Evolutionary conservation across 192 early-diverging fungal species (phyloP).

Genomic region (Backusella parvicylindrica): DNA sequence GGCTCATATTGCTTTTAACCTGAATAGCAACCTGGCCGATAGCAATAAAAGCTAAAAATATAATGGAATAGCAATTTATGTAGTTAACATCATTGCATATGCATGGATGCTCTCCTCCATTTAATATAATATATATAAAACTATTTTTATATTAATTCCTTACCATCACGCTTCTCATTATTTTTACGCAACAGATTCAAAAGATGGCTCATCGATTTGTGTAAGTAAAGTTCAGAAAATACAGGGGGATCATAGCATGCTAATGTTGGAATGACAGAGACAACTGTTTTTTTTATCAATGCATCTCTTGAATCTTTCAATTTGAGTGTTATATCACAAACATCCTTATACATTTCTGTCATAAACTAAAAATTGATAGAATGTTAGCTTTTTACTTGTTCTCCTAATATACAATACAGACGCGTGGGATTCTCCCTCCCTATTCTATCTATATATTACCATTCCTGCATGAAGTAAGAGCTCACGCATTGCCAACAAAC

Average conservation of each 20-base stretch:
- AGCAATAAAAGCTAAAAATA: constrained; percentile 66
- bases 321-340: constrained; percentile 72
- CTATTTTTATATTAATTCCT: background rate
- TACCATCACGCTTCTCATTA: constrained; percentile 53
- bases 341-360: constrained; percentile 69
- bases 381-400: background rate
- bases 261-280: constrained; percentile 77
- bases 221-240: constrained; percentile 70
- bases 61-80: background rate
- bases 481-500: constrained; percentile 76
- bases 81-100: background rate
- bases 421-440: background rate
- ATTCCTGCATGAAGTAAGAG: constrained; percentile 77
- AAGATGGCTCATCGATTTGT: constrained; percentile 70
- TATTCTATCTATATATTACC: constrained; percentile 36
- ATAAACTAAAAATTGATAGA: constrained; percentile 64
- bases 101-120: background rate
- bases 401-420: background rate
- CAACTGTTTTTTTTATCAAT: constrained; percentile 78
- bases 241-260: constrained; percentile 72
- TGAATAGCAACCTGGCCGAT: constrained; percentile 84
- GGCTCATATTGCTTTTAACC: constrained; percentile 72
- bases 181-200: constrained; percentile 70
- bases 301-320: constrained; percentile 77
- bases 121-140: constrained; percentile 36